A percentile compares a stretch with the other conserved stretches of the same genome.
These are phyloP conservation scores for Trypanosoma rangeli DNA, from an alignment of 208 protist species.

Conservation along the genomic window DNA sequence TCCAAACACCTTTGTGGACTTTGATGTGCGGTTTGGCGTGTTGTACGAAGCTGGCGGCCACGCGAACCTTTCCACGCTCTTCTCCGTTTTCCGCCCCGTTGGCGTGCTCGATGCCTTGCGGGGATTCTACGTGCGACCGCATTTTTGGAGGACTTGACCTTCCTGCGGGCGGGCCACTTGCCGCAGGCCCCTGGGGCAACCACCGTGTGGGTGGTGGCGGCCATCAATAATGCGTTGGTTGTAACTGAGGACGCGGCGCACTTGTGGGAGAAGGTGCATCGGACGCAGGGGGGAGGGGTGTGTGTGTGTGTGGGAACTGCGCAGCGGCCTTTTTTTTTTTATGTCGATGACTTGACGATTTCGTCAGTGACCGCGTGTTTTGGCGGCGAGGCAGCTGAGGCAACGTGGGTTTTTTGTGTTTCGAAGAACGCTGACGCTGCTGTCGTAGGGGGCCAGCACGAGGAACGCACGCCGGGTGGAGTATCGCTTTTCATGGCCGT, in stretches of 20 bases:
- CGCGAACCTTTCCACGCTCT: neutral
- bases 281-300: neutral
- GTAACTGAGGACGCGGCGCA: neutral
- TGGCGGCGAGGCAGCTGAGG: neutral
- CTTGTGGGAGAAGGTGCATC: neutral
- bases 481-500: neutral
- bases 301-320: neutral
- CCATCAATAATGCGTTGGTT: neutral
- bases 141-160: conserved; percentile 8
- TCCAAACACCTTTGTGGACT: conserved; percentile 7
- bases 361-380: neutral
- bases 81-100: neutral
- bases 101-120: conserved; percentile 1
- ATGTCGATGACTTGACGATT: neutral
- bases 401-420: neutral
- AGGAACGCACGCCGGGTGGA: neutral
- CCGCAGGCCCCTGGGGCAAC: neutral
- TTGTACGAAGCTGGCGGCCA: neutral
- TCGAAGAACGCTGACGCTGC: neutral
- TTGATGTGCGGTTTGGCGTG: conserved; percentile 7
- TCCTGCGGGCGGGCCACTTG: neutral
- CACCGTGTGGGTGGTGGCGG: neutral
- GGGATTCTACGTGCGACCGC: neutral
- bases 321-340: neutral
- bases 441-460: neutral